Evolutionary conservation across 2,329 filamentous ascomycete genomes (phyloP), one percentile per base, ranked within the genome.

Genomic region (Diaporthe sp.): DNA sequence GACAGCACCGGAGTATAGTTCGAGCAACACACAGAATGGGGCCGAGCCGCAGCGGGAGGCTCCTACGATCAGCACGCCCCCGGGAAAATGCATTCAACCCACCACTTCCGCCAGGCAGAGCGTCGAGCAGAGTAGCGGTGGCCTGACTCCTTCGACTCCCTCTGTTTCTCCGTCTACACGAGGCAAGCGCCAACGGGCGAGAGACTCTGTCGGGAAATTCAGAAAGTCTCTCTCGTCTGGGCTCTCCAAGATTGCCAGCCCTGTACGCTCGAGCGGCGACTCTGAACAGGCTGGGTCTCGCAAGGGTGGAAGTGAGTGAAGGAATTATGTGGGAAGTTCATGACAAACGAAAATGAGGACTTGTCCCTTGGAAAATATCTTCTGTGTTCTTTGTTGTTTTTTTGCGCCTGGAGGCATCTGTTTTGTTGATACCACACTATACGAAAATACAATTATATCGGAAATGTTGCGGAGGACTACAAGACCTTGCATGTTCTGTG

Each of bases 151-250:
- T 28, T 67, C 68, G n/a, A 51, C 58, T 17, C 58, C 60, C 6
- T 72, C 74, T 42, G 31, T 49, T 13, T 72, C 74, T 9, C 44
- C 70, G 3, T 61, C 70, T 15, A 53, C 39, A 53, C 51, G 70
- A n/a, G 70, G 74, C 15, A 75, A 75, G 58, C 74, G 74, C 8
- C 49, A 73, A 19, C 61, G 71, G 25, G 74, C 44, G 22, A 75
- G 34, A 13, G 74, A 75, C 17, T 73, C 74, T 5, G 49, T 75
- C 3, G 60, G 70, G 39, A 75, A 75, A 22, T 65, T 75, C 31
- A 60, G 51, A 25, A 37, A 53, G 10, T 75, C 74, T 15, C 34
- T 75, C 15, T 73, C 70, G 25, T 68, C 60, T 17, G 60, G 74
- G 7, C n/a, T 73, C 5, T 75, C 74, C 22, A 75, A 75, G 19